Conservation (phyloP, 306 rosid species). For the Psophocarpus tetragonolobus region DNA sequence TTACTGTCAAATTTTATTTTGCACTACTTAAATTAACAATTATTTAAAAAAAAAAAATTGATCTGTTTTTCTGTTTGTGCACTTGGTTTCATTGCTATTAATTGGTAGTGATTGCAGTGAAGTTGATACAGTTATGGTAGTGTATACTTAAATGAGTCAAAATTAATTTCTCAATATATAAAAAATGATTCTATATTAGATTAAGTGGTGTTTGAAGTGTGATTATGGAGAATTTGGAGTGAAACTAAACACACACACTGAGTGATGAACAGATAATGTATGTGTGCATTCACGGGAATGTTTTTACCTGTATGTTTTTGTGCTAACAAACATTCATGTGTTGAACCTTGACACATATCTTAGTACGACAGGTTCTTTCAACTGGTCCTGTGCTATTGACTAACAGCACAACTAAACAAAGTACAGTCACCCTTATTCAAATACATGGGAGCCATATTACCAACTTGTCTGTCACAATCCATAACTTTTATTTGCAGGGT, state of each 20-base stretch:
- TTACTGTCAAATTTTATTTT: too few relatives aligned
- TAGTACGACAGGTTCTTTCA: not conserved
- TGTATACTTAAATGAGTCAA: too few relatives aligned
- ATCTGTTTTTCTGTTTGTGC: too few relatives aligned
- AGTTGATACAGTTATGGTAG: too few relatives aligned
- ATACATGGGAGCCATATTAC: slow-evolving; percentile 37
- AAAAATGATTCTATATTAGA: too few relatives aligned
- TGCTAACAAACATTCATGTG: slow-evolving; percentile 44
- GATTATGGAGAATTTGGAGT: too few relatives aligned
- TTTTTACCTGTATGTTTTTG: slow-evolving; percentile 36
- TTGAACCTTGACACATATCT: not conserved
- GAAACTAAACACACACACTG: too few relatives aligned
- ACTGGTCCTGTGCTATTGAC: slow-evolving; percentile 4
- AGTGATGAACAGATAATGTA: not conserved
- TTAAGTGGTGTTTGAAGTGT: too few relatives aligned
- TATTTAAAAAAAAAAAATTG: not conserved
- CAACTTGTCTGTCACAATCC: slow-evolving; percentile 25
- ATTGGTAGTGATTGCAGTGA: too few relatives aligned
- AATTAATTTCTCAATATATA: too few relatives aligned
- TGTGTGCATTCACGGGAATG: slow-evolving; percentile 54
- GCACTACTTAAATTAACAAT: too few relatives aligned
- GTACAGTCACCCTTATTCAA: not conserved
- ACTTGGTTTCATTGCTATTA: not conserved
- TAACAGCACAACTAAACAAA: not conserved
- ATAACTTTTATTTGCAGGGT: not conserved